Percentiles rank a stretch among this genome's conserved stretches.
phyloP scores from a whole-genome alignment of 2,329 filamentous ascomycete species.

The Coniochaeta sp. region DNA sequence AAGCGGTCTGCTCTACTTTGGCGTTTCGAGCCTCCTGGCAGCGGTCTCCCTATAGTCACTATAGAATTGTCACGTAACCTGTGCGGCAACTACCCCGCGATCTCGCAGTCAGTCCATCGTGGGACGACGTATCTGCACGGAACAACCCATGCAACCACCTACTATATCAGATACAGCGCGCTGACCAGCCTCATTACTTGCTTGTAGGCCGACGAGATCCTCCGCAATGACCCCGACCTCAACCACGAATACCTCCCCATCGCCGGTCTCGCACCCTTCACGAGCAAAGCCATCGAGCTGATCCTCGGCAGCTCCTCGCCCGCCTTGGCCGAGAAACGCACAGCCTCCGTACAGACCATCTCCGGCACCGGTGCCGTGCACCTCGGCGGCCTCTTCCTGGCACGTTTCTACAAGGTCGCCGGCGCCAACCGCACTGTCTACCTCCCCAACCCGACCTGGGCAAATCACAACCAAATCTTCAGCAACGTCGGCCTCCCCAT shows the following conservation, averaged over 20 bases:
- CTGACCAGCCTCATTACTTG: conserved; percentile 13
- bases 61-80: too few species aligned
- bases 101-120: too few species aligned
- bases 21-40: too few species aligned
- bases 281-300: conserved; percentile 81
- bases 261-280: conserved; percentile 79
- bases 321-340: conserved; percentile 76
- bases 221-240: conserved; percentile 79
- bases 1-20: conserved; percentile 18
- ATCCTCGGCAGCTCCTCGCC: conserved; percentile 75
- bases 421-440: conserved; percentile 71
- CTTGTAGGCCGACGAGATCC: conserved; percentile 75
- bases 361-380: conserved; percentile 95
- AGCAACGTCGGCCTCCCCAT: conserved; percentile 74
- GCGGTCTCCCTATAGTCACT: too few species aligned
- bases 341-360: conserved; percentile 82
- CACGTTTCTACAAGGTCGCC: conserved; percentile 76
- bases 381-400: conserved; percentile 85
- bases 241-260: conserved; percentile 99
- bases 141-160: background rate
- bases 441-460: conserved; percentile 94
- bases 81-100: background rate
- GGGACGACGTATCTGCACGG: too few species aligned
- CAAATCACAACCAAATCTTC: conserved; percentile 98
- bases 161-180: conserved; percentile 4